Conservation (phyloP, 179 eudicot genomes). For the Sideroxylon spinosum region DNA sequence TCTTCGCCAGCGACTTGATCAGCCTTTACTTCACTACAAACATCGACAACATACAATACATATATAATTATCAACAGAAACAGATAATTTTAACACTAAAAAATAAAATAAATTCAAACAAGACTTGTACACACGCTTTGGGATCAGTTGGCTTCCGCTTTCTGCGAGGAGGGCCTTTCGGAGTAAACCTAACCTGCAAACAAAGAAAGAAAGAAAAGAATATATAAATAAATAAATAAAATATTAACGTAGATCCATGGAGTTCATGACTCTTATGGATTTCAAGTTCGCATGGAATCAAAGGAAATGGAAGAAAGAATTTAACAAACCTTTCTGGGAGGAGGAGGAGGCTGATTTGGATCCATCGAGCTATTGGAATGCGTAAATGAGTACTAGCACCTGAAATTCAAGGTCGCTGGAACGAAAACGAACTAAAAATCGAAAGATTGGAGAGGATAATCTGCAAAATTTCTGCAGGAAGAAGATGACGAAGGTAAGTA, state of each 20-base stretch:
- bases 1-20: constrained; percentile 26
- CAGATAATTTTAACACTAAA: neutral
- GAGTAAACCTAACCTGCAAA: constrained; percentile 27
- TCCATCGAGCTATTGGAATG: constrained; percentile 15
- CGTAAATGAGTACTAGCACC: neutral
- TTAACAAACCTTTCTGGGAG: constrained; percentile 24
- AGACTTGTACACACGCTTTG: constrained; percentile 14
- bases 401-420: neutral
- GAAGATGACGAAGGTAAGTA: neutral
- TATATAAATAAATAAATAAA: neutral
- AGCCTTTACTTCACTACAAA: constrained; percentile 23
- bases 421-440: neutral
- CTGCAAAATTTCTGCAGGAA: neutral
- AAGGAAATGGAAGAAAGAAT: neutral
- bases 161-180: constrained; percentile 29
- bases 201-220: neutral
- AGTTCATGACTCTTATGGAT: neutral
- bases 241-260: neutral
- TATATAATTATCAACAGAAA: neutral
- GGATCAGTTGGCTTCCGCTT: constrained; percentile 5
- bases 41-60: neutral
- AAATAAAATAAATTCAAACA: neutral
- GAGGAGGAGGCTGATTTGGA: constrained; percentile 16
- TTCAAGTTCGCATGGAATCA: neutral
- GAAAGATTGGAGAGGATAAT: neutral